Evolutionary conservation across 106 monocot genomes (phyloP).

Genomic region (Platanthera zijinensis): DNA sequence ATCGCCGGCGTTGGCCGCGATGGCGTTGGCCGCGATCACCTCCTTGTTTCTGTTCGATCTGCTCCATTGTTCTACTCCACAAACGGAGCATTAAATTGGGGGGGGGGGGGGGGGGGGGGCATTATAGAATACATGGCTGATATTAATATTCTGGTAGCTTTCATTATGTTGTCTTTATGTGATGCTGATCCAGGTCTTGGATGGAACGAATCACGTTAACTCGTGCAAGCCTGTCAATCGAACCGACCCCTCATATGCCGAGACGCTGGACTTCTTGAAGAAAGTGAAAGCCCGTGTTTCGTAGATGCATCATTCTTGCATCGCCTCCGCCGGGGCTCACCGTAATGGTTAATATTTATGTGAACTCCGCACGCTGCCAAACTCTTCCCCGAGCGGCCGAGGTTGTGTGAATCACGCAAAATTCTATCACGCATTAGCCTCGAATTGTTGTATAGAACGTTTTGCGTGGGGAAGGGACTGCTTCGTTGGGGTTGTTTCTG

Average conservation of each 20-base stretch:
- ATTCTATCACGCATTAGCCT: neutral
- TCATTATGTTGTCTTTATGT: neutral
- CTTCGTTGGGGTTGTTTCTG: neutral
- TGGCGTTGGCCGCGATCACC: too few species aligned
- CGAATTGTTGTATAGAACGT: neutral
- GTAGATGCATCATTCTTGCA: slow-evolving; percentile 1
- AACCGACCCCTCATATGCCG: slow-evolving; percentile 76
- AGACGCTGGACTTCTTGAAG: slow-evolving; percentile 78
- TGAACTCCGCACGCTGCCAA: neutral
- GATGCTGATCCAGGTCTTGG: slow-evolving; percentile 50
- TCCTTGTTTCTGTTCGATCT: too few species aligned
- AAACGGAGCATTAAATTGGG: too few species aligned
- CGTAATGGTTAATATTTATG: neutral
- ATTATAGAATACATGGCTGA: neutral
- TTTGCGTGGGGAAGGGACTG: neutral
- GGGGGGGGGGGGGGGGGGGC: too few species aligned
- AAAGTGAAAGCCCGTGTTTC: slow-evolving; percentile 43
- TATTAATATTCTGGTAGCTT: neutral
- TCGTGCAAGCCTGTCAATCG: slow-evolving; percentile 89
- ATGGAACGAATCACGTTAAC: slow-evolving; percentile 90
- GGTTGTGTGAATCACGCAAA: neutral
- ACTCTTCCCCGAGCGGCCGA: neutral
- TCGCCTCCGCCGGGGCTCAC: neutral
- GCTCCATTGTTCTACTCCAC: too few species aligned
- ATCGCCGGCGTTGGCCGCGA: too few species aligned